Evolutionary conservation across 2,329 filamentous ascomycete genomes (phyloP).

Genomic region (Beauveria australis): DNA sequence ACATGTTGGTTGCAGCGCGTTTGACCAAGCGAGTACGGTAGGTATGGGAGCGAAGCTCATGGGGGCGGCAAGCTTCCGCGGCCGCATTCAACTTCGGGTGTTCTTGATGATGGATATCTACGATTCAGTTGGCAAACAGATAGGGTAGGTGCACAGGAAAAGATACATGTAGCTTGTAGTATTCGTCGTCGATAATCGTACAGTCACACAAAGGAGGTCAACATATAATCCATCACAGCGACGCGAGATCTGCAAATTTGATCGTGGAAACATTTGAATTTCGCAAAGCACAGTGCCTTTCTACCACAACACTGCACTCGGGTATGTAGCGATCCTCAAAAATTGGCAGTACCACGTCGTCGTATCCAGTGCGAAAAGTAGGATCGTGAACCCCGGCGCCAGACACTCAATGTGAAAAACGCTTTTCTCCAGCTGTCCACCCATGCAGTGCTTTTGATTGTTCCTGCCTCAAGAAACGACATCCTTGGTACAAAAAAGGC

Average conservation of each 20-base stretch:
- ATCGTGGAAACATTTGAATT: slow-evolving; percentile 33
- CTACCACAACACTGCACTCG: slow-evolving; percentile 39
- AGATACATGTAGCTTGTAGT: background rate
- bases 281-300: slow-evolving; percentile 50
- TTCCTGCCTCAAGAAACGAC: slow-evolving; percentile 32
- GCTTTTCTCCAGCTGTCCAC: slow-evolving; percentile 49
- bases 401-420: slow-evolving; percentile 47
- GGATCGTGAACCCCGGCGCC: slow-evolving; percentile 27
- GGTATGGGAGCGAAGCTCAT: too few species aligned
- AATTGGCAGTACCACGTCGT: slow-evolving; percentile 55
- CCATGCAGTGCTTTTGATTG: slow-evolving; percentile 41
- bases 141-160: background rate
- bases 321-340: slow-evolving; percentile 55
- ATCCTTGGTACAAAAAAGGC: slow-evolving; percentile 35
- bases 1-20: too few species aligned
- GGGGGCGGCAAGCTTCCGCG: too few species aligned
- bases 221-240: slow-evolving; percentile 4
- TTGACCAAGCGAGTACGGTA: too few species aligned
- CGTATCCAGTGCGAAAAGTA: slow-evolving; percentile 28
- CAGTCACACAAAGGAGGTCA: background rate
- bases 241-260: background rate
- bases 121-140: too few species aligned
- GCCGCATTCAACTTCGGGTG: too few species aligned
- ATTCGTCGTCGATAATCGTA: slow-evolving; percentile 6
- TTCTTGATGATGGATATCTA: too few species aligned